These are phyloP conservation scores for Neurospora africana DNA, from an alignment of 495 filamentous ascomycete genomes.

Conservation along the genomic window DNA sequence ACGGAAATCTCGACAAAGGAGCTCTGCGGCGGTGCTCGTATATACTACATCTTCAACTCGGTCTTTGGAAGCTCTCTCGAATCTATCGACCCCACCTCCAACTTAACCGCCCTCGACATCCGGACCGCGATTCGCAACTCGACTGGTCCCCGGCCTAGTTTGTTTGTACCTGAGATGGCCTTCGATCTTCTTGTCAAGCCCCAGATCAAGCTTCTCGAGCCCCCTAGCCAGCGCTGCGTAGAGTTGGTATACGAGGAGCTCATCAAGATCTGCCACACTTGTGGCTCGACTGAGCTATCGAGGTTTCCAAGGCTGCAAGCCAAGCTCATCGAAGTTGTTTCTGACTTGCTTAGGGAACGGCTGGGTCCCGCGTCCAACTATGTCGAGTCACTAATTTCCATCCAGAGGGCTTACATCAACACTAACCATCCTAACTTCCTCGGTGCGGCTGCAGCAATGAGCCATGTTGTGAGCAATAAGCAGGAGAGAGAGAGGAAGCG, in stretches of 20 bases:
- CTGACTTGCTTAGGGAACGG: constrained; percentile 86
- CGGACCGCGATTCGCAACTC: constrained; percentile 97
- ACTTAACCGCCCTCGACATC: constrained; percentile 93
- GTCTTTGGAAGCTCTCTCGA: constrained; percentile 97
- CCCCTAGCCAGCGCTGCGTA: constrained; percentile 93
- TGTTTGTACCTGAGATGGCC: constrained; percentile 94
- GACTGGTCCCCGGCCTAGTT: constrained; percentile 85
- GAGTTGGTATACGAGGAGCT: constrained; percentile 98
- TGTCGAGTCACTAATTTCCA: constrained; percentile 92
- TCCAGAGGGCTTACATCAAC: constrained; percentile 97
- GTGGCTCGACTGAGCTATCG: constrained; percentile 85
- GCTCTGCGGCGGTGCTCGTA: constrained; percentile 88
- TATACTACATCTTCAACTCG: constrained; percentile 99
- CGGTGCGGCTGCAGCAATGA: constrained; percentile 96
- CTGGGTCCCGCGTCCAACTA: constrained; percentile 81
- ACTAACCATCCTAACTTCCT: constrained; percentile 99
- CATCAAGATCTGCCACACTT: constrained; percentile 99
- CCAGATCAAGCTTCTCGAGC: constrained; percentile 92
- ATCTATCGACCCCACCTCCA: constrained; percentile 88
- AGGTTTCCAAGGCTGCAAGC: constrained; percentile 89
- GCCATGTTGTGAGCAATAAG: constrained; percentile 82
- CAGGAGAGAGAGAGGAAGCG: constrained; percentile 85
- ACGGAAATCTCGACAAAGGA: constrained; percentile 99
- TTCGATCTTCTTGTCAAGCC: constrained; percentile 97
- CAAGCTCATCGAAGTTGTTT: constrained; percentile 97